These are phyloP conservation scores for Penicillium sp. DNA, from an alignment of 2,329 filamentous ascomycete genomes.

Conservation along the genomic window DNA sequence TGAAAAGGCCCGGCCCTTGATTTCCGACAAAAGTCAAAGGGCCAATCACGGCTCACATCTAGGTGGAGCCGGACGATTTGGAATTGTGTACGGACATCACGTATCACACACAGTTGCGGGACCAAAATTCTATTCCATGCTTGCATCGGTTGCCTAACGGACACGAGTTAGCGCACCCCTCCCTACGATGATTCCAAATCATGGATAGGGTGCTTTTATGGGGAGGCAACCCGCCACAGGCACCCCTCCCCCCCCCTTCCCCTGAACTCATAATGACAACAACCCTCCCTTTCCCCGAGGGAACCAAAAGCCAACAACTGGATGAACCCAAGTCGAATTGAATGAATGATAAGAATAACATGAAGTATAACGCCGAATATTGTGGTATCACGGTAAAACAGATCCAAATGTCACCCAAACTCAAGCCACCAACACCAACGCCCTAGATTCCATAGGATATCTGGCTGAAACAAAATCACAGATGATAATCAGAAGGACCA, in stretches of 20 bases:
- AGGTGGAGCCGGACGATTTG: constrained; percentile 20
- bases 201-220: not conserved
- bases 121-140: constrained; percentile 7
- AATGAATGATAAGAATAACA: not conserved
- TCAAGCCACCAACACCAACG: not conserved
- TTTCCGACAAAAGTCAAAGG: not conserved
- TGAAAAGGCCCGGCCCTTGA: constrained; percentile 2
- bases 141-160: constrained; percentile 12
- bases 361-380: not conserved
- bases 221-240: not conserved
- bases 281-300: not conserved
- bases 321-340: not conserved
- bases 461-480: constrained; percentile 5
- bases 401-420: not conserved
- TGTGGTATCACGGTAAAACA: not conserved
- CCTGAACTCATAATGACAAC: not conserved
- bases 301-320: not conserved
- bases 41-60: constrained; percentile 14
- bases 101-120: constrained; percentile 7
- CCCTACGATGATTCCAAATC: constrained; percentile 18
- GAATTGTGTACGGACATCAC: constrained; percentile 18
- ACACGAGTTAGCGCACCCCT: constrained; percentile 4
- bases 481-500: not conserved
- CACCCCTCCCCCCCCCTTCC: not conserved
- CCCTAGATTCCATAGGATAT: not conserved